Evolutionary conservation across 2,329 filamentous ascomycete genomes (phyloP).

Genomic region (Cadophora sp.): DNA sequence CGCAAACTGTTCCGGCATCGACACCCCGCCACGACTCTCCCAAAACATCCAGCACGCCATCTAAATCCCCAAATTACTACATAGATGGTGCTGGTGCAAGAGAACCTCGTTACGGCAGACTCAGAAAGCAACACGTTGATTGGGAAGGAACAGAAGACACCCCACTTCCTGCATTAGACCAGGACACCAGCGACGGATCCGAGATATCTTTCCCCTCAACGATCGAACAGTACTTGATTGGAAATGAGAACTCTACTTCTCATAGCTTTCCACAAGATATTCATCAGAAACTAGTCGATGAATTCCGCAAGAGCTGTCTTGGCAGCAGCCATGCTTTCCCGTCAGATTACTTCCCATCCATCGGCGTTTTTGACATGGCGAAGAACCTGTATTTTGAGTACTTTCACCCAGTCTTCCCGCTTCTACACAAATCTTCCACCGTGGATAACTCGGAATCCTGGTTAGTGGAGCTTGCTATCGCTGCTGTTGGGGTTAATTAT

Average conservation of each 20-base stretch:
- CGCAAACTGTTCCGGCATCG: not conserved
- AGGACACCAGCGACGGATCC: not conserved
- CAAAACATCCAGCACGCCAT: not conserved
- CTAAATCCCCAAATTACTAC: slow-evolving; percentile 4
- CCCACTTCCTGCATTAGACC: not conserved
- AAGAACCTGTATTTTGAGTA: slow-evolving; percentile 3
- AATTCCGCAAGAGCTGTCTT: not conserved
- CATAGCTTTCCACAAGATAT: not conserved
- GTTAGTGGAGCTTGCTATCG: not conserved
- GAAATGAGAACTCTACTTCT: not conserved
- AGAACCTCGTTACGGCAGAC: slow-evolving; percentile 2
- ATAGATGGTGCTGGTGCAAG: slow-evolving; percentile 3
- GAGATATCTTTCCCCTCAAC: not conserved
- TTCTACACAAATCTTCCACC: not conserved
- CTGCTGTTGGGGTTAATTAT: slow-evolving; percentile 5
- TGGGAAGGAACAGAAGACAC: not conserved
- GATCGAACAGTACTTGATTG: not conserved
- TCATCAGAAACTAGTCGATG: not conserved
- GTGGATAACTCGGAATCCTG: not conserved
- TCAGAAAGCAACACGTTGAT: not conserved
- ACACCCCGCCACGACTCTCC: not conserved
- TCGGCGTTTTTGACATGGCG: not conserved
- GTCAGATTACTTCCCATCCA: slow-evolving; percentile 13
- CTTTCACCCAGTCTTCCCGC: slow-evolving; percentile 13
- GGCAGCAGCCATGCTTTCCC: not conserved